These are phyloP conservation scores for Yamadazyma membranifaciens DNA, from an alignment of 1,139 yeast species.

Conservation along the genomic window DNA sequence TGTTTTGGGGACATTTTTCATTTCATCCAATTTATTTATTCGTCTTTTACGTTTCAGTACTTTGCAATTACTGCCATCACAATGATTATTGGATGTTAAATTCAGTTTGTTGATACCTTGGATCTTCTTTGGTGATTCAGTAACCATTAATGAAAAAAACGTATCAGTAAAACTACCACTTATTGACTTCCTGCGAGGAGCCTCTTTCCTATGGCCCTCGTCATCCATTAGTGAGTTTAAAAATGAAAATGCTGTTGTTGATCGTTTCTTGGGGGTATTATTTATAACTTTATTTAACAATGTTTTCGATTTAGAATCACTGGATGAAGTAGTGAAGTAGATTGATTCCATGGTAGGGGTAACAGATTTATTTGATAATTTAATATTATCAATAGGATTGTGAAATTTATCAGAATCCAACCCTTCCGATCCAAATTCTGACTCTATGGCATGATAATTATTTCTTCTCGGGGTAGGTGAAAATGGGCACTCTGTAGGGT, in stretches of 20 bases:
- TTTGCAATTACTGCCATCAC: constrained; percentile 1
- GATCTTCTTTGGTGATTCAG: constrained; percentile 10
- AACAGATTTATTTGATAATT: constrained; percentile 19
- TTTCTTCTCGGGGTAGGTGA: not conserved
- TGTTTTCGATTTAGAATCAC: constrained; percentile 12
- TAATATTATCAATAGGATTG: constrained; percentile 37
- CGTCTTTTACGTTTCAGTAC: constrained; percentile 6
- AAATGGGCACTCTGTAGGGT: not conserved
- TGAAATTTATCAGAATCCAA: constrained; percentile 25
- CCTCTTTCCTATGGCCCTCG: not conserved
- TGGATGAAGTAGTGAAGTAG: constrained; percentile 14
- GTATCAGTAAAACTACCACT: constrained; percentile 14
- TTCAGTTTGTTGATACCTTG: constrained; percentile 7
- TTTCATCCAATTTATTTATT: constrained; percentile 8
- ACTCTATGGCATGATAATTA: not conserved
- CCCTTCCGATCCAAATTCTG: not conserved
- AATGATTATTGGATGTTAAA: not conserved
- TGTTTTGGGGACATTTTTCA: constrained; percentile 18
- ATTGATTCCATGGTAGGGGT: constrained; percentile 33
- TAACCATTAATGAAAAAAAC: constrained; percentile 14
- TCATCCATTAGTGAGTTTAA: constrained; percentile 10
- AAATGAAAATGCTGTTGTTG: constrained; percentile 10
- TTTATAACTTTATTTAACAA: constrained; percentile 21
- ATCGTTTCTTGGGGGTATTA: constrained; percentile 8
- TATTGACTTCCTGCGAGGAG: constrained; percentile 2